Percentiles rank a stretch among this genome's conserved stretches.
phyloP scores from a whole-genome alignment of 2,329 filamentous ascomycete species.

The Blastomyces emzantsi region DNA sequence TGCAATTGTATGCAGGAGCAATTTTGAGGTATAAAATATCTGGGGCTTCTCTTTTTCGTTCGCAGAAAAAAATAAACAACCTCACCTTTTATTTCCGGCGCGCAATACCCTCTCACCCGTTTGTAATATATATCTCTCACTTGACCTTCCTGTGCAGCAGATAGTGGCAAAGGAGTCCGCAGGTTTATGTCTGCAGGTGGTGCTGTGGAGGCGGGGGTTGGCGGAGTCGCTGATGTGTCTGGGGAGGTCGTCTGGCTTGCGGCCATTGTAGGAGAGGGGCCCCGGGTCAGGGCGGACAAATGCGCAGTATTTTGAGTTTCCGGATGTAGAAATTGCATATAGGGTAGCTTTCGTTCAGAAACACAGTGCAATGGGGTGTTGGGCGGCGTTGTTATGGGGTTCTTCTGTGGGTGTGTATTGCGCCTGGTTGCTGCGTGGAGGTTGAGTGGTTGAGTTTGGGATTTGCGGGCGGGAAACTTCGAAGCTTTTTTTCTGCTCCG shows the following conservation, averaged over 20 bases:
- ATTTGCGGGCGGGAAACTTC: constrained; percentile 1
- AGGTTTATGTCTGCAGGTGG: constrained; percentile 29
- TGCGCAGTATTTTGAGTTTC: not conserved
- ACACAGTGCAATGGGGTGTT: not conserved
- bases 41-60: not conserved
- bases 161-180: constrained; percentile 73
- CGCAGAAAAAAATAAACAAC: not conserved
- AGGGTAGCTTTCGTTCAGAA: not conserved
- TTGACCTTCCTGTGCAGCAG: constrained; percentile 70
- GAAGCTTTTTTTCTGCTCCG: constrained; percentile 6
- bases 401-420: not conserved
- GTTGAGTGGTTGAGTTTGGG: constrained; percentile 4
- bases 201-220: constrained; percentile 11
- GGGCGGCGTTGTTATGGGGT: not conserved
- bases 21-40: not conserved
- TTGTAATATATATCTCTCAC: constrained; percentile 74
- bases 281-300: constrained; percentile 3
- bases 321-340: not conserved
- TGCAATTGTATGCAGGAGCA: not conserved
- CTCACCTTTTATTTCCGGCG: constrained; percentile 65
- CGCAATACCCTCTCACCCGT: constrained; percentile 66
- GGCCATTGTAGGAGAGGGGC: constrained; percentile 15
- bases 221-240: constrained; percentile 19
- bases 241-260: constrained; percentile 14
- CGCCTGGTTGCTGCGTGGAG: not conserved